Evolutionary conservation across 192 early-diverging fungal genomes (phyloP), one percentile per base, ranked within the genome.

Genomic region (Radiomyces spectabilis): DNA sequence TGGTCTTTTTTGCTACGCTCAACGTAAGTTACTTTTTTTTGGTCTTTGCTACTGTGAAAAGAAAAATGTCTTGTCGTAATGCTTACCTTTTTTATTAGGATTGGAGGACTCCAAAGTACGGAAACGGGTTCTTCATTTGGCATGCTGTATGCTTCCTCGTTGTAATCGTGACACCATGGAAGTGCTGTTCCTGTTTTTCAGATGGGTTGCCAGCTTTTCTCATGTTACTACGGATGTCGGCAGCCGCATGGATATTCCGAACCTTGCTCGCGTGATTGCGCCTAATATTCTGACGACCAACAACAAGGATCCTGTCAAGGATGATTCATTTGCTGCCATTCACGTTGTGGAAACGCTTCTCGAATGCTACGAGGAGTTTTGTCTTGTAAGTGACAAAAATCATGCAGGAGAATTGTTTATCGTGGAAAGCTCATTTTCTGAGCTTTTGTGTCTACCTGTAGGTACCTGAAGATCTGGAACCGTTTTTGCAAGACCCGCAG

Each of bases 201-300:
- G 79, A 39, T 81, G 89, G 72, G 92, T 95, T n/a, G 85, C 94
- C 1, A 80, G 79, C 1, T 85, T 83, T 46, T 84, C 83, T 24
- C 72, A 82, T 55, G 72, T 84, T 49, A 73, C 80, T 38, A 80
- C 80, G 43, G 83, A 86, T 56, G 70, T 72, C 2, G 91, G 91
- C 8, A 94, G 89, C 56, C 90, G 89, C 65, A 98, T 98, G 96
- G 88, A 92, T 64, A 66, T 90, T 3, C 81, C 80, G 33, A 98
- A 97, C 56, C 66, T 98, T 50, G 89, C 94, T 0, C 97, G 90
- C 0, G 91, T 98, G 1, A 89, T 98, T 48, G 85, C 92, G 10
- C 96, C 96, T 29, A 97, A 95, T 56, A 85, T 98, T 40, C 72
- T 97, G 27, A 91, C 88, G 61, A 82, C 85, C 10, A 88, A 89